These are phyloP conservation scores for Trypanosoma grayi DNA, from an alignment of 208 protist species.

Conservation along the genomic window DNA sequence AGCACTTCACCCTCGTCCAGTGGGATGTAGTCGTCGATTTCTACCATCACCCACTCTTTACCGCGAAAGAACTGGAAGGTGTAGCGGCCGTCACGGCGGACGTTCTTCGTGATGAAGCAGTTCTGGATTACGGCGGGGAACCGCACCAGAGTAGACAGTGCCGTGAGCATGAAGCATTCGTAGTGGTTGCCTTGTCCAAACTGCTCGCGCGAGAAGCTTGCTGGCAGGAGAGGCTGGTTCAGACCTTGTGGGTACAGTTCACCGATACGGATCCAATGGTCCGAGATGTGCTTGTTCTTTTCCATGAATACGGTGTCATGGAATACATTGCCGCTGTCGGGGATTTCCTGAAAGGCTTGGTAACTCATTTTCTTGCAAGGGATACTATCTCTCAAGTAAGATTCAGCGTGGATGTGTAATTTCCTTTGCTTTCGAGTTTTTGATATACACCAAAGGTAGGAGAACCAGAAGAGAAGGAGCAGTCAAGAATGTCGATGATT, in stretches of 20 bases:
- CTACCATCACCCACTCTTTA: constrained; percentile 60
- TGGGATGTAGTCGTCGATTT: constrained; percentile 63
- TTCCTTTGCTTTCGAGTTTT: not conserved
- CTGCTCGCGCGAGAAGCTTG: constrained; percentile 56
- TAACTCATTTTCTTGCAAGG: constrained; percentile 7
- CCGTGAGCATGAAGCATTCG: constrained; percentile 80
- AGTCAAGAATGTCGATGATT: too few relatives aligned
- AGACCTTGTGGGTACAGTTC: constrained; percentile 65
- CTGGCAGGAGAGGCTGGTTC: constrained; percentile 52
- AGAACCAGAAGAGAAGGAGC: too few relatives aligned
- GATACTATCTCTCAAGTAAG: too few relatives aligned
- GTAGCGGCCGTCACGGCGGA: constrained; percentile 74
- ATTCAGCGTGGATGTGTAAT: not conserved
- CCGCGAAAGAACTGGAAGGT: constrained; percentile 82
- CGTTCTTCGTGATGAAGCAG: constrained; percentile 80
- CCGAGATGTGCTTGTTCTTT: constrained; percentile 48
- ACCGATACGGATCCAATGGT: constrained; percentile 59
- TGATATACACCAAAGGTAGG: not conserved
- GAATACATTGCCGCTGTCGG: constrained; percentile 67
- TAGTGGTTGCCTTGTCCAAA: constrained; percentile 82
- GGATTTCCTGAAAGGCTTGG: constrained; percentile 32
- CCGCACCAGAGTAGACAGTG: constrained; percentile 54
- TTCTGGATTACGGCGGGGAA: constrained; percentile 71
- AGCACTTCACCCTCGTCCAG: constrained; percentile 47
- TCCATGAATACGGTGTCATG: constrained; percentile 59